Evolutionary conservation across 345 rosid genomes (phyloP).

Genomic region (Gossypium turneri): DNA sequence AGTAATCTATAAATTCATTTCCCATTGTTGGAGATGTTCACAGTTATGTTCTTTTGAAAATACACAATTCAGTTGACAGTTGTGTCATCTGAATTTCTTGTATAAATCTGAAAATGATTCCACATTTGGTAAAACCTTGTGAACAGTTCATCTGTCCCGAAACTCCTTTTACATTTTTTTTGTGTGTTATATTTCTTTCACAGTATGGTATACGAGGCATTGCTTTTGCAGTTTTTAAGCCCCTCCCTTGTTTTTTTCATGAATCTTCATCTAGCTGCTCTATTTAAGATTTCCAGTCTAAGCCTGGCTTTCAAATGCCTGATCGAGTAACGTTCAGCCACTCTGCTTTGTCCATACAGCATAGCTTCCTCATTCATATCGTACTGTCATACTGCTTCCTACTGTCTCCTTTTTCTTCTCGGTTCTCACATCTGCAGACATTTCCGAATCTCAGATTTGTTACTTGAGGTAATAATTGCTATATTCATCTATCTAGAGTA

Average conservation of each 20-base stretch:
- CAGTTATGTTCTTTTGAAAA: constrained; percentile 32
- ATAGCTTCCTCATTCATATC: background rate
- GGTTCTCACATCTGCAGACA: background rate
- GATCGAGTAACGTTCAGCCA: background rate
- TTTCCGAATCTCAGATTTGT: background rate
- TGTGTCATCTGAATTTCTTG: constrained; percentile 36
- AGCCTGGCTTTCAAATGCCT: constrained; percentile 2
- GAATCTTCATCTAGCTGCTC: constrained; percentile 13
- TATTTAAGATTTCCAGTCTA: background rate
- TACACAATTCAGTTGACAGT: constrained; percentile 39
- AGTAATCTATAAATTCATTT: constrained; percentile 56
- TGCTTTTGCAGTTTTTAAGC: constrained; percentile 5
- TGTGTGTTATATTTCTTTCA: constrained; percentile 17
- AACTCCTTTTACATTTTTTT: constrained; percentile 12
- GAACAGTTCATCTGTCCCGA: constrained; percentile 42
- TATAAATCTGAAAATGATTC: constrained; percentile 43
- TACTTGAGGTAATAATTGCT: background rate
- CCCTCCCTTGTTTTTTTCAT: constrained; percentile 6
- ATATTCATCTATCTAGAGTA: background rate
- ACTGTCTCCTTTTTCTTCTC: background rate
- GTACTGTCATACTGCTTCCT: background rate
- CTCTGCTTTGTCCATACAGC: constrained; percentile 5
- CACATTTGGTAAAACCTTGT: constrained; percentile 52
- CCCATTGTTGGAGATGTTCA: constrained; percentile 49
- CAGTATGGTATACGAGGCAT: constrained; percentile 22